A percentile compares a stretch with the other conserved stretches of the same genome.
phyloP scores from a whole-genome alignment of 1,139 yeast species.

The Saccharomyces hybrid region DNA sequence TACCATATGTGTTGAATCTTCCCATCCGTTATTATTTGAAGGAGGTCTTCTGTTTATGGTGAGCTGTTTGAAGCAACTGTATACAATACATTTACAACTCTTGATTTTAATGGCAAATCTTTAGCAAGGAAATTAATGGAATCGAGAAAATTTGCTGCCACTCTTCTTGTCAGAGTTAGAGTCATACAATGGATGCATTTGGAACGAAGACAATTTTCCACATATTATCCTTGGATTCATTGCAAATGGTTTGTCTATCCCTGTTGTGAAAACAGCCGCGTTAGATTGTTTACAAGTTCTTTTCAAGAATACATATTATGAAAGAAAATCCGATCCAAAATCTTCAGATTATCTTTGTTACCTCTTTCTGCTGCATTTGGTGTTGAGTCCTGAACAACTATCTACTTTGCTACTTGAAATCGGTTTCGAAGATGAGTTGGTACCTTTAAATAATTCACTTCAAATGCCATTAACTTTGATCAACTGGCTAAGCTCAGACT shows the following conservation, averaged over 20 bases:
- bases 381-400: slow-evolving; percentile 47
- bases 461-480: slow-evolving; percentile 43
- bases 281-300: slow-evolving; percentile 44
- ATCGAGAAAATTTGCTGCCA: slow-evolving; percentile 35
- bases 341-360: slow-evolving; percentile 36
- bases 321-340: slow-evolving; percentile 10
- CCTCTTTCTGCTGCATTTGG: slow-evolving; percentile 47
- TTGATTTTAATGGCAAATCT: slow-evolving; percentile 4
- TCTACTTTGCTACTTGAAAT: slow-evolving; percentile 40
- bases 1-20: slow-evolving; percentile 35
- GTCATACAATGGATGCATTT: slow-evolving; percentile 35
- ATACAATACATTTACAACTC: slow-evolving; percentile 22
- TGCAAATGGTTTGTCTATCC: slow-evolving; percentile 56
- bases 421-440: slow-evolving; percentile 36
- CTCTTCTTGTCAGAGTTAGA: slow-evolving; percentile 45
- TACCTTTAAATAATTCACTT: slow-evolving; percentile 33
- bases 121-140: slow-evolving; percentile 18
- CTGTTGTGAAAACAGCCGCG: slow-evolving; percentile 52
- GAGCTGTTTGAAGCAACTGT: slow-evolving; percentile 27
- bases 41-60: slow-evolving; percentile 44
- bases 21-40: slow-evolving; percentile 44
- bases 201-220: slow-evolving; percentile 48
- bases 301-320: slow-evolving; percentile 40
- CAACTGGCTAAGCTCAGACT: slow-evolving; percentile 41
- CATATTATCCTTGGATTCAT: slow-evolving; percentile 47